Base-by-base conservation (phyloP, 108 stramenopile genomes). In the Aureococcus anophagefferens region DNA sequence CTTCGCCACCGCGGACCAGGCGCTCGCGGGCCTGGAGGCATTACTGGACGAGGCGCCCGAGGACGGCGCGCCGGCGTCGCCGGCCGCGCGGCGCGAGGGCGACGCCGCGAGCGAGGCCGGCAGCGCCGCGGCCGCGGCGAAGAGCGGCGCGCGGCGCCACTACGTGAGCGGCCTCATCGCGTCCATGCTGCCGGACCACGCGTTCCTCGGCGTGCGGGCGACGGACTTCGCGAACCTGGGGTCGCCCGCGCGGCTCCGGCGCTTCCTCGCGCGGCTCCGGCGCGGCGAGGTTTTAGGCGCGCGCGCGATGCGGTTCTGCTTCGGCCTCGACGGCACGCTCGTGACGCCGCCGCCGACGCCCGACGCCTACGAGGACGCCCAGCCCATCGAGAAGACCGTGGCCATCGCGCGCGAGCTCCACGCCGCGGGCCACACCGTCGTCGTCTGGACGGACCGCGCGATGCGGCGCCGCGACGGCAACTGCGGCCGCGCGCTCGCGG, bases 81-180 rank as follows among this genome's bases (percentile, higher is more conserved):
- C 40, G 40, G 13, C 9, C 40, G 13, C 9, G 40, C 40, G 40
- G 5, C 40, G 40, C 40, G 40, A 44, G 40, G 40, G 13, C 40
- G 40, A 44, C 40, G 40, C 40, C 9, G 13, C 40, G 40, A 44
- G 5, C 13, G 9, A 44, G 40, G 9, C 5, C 40, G 40, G 13
- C 40, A 44, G 40, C 40, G 40, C 40, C 40, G 40, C 13, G n/a
- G n/a, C n/a, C 13, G 9, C 5, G 40, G 9, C 5, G 9, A 13
- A 44, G 9, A 44, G 40, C 40, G 40, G 9, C 40, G 40, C 13
- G 17, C 51, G 73, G 36, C 71, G 68, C 71, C 67, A 67, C 72
- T 74, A 74, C 29, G 73, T 72, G 1, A 72, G 72, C 25, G 36
- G n/a, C 9, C 71, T 74, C 65, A 74, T 74, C 66, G 72, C 67